Percentiles rank a stretch among this genome's conserved stretches.
Evolutionary conservation across 257 asterid species (phyloP).

Genomic region (Nicotiana sylvestris): DNA sequence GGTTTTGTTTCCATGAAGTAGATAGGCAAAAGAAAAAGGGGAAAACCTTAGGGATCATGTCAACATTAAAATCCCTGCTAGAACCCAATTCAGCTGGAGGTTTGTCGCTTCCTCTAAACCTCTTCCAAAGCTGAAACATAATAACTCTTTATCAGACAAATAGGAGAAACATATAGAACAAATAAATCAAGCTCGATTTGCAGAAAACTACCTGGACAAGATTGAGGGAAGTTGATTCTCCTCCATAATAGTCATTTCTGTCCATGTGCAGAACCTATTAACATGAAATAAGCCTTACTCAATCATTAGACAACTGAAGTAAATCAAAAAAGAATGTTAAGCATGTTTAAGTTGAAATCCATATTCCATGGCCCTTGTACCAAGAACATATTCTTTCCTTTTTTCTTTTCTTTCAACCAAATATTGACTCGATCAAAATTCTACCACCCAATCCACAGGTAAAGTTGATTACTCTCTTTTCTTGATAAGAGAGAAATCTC

Average conservation of each 20-base stretch:
- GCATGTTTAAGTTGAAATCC: not conserved
- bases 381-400: not conserved
- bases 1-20: not conserved
- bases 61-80: conserved; percentile 91
- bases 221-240: conserved; percentile 83
- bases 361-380: not conserved
- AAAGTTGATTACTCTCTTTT: not conserved
- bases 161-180: not conserved
- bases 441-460: not conserved
- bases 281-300: not conserved
- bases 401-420: not conserved
- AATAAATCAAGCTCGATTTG: not conserved
- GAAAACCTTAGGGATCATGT: conserved; percentile 93
- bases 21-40: not conserved
- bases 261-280: conserved; percentile 92
- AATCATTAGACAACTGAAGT: not conserved
- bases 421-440: not conserved
- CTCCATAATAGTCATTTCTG: conserved; percentile 95
- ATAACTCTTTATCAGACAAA: conserved; percentile 6
- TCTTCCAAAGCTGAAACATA: conserved; percentile 65
- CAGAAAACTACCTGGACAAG: conserved; percentile 58
- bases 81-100: conserved; percentile 89
- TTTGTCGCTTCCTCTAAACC: conserved; percentile 82
- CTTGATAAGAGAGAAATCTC: too few relatives aligned
- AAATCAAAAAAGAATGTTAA: not conserved